Evolutionary conservation across 495 filamentous ascomycete genomes (phyloP), one percentile per base, ranked within the genome.

Genomic region (Thozetella sp.): DNA sequence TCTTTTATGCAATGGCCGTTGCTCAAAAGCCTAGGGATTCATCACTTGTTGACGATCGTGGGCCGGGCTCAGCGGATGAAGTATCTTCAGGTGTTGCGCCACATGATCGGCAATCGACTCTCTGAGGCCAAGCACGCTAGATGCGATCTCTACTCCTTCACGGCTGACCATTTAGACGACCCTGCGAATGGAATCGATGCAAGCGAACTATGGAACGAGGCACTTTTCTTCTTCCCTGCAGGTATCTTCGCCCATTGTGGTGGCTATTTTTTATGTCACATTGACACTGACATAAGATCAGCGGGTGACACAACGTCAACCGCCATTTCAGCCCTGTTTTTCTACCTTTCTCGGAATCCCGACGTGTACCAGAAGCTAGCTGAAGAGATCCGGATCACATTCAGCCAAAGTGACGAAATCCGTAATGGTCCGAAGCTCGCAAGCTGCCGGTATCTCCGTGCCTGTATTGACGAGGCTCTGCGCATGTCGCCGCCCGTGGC

Each of bases 401-500:
- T 83, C 61, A 13, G 17, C 2, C 66, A 57, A 51, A 61, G 63
- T 12, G 72, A 73, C 11, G 72, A 77, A 0, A 78, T 85, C 27
- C 30, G 43, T 12, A 25, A 22, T 11, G 63, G 62, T 9, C 68
- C 67, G 3, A 83, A 82, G 34, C 71, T 88, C 0, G 64, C 77
- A 12, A 76, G 77, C 2, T 67, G 82, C 17, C 75, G 76, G 59
- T 77, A 82, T 53, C 67, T 72, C 1, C 70, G 72, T n/a, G 76
- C 74, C 1, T 77, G 81, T 63, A 82, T 89, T 56, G 83, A 88
- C 57, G 87, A 89, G 59, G 65, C 80, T 1, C 68, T 89, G 62
- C 80, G 87, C 17, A 68, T 89, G 53, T 75, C 78, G 0, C 86
- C 86, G 2, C 72, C 85, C 1, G 79, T 85, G 0, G 52, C 69